Evolutionary conservation across 345 rosid species (phyloP).

Genomic region (Isatis tinctoria): DNA sequence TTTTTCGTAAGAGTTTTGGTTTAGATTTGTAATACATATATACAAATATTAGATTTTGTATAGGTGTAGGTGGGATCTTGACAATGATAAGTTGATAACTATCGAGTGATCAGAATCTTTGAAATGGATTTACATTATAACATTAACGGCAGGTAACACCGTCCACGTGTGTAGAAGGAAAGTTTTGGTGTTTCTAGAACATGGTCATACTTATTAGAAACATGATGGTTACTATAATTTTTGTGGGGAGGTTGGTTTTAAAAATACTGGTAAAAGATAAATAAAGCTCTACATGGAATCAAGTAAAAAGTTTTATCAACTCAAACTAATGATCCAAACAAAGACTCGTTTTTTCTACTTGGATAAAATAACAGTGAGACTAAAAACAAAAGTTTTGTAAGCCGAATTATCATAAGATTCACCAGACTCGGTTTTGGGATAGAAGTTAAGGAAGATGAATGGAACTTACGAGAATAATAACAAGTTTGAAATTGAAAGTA

Average conservation of each 20-base stretch:
- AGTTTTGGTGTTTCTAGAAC: constrained; percentile 3
- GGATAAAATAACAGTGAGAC: background rate
- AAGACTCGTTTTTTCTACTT: background rate
- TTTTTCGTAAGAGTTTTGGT: background rate
- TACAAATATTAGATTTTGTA: background rate
- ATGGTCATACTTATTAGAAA: background rate
- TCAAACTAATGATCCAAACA: background rate
- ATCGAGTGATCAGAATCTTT: constrained; percentile 21
- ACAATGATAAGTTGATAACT: constrained; percentile 6
- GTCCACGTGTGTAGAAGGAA: constrained; percentile 21
- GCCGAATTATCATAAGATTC: background rate
- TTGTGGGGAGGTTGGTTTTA: background rate
- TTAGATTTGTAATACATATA: background rate
- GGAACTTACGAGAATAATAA: background rate
- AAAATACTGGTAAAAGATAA: background rate
- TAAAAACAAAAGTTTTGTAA: background rate
- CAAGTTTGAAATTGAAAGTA: background rate
- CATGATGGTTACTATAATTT: background rate
- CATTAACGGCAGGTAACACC: constrained; percentile 16
- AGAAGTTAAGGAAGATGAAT: background rate
- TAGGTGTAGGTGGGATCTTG: constrained; percentile 25
- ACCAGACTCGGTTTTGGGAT: background rate
- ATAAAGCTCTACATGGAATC: background rate
- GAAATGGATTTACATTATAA: background rate
- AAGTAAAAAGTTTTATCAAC: background rate